These are phyloP conservation scores for Sechiopsis laciniata DNA, from an alignment of 306 rosid species.

Conservation along the genomic window DNA sequence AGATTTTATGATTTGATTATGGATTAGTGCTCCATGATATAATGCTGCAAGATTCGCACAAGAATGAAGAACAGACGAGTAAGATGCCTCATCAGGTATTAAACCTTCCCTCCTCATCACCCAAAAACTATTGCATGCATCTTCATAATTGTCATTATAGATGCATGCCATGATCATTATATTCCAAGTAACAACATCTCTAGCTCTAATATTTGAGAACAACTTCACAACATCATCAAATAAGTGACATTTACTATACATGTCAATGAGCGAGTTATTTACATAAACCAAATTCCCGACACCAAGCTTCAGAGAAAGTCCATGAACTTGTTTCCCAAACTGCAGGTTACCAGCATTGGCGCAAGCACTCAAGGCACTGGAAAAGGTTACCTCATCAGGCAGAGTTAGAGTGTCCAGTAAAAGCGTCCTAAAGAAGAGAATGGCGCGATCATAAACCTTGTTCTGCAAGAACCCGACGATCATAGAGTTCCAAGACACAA, in stretches of 20 bases:
- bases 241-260: constrained; percentile 46
- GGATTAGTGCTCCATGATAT: constrained; percentile 43
- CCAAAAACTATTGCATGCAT: constrained; percentile 41
- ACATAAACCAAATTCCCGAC: constrained; percentile 37
- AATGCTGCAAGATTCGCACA: constrained; percentile 43
- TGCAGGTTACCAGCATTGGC: constrained; percentile 34
- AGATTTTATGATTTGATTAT: constrained; percentile 40
- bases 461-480: constrained; percentile 47
- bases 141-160: constrained; percentile 37
- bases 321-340: constrained; percentile 58
- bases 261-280: constrained; percentile 48
- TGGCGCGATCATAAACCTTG: constrained; percentile 32
- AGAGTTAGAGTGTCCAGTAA: constrained; percentile 20
- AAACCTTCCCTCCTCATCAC: constrained; percentile 43
- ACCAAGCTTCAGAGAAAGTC: constrained; percentile 40
- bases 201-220: constrained; percentile 37
- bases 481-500: constrained; percentile 53
- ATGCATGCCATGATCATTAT: constrained; percentile 43
- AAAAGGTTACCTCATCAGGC: constrained; percentile 50
- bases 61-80: constrained; percentile 50
- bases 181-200: constrained; percentile 54
- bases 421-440: constrained; percentile 35
- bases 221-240: constrained; percentile 38
- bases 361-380: constrained; percentile 49
- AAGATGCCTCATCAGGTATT: constrained; percentile 47